A percentile compares a stretch with the other conserved stretches of the same genome.
Evolutionary conservation across 2,329 filamentous ascomycete genomes (phyloP).

Genomic region (Fusarium continuum): DNA sequence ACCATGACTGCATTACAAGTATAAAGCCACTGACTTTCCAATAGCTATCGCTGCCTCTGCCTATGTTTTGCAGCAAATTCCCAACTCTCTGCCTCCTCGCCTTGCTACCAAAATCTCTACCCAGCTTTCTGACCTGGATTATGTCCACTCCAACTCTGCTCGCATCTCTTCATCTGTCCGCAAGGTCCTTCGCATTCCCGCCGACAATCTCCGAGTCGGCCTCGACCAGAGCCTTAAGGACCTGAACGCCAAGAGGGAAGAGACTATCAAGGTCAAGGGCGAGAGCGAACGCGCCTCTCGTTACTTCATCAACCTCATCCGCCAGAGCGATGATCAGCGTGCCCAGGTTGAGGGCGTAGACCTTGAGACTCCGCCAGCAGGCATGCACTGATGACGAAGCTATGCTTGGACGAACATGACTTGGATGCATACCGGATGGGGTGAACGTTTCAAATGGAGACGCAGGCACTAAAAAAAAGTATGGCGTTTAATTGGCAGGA

Average conservation of each 20-base stretch:
- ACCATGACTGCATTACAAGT: background rate
- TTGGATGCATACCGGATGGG: background rate
- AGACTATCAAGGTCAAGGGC: constrained; percentile 80
- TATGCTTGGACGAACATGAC: constrained; percentile 18
- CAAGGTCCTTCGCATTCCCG: constrained; percentile 86
- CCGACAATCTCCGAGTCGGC: constrained; percentile 83
- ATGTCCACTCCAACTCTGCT: constrained; percentile 86
- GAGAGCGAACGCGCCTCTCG: constrained; percentile 89
- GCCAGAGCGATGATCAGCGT: constrained; percentile 66
- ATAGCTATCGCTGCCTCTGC: constrained; percentile 77
- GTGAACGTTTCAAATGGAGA: constrained; percentile 9
- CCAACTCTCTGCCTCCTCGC: constrained; percentile 85
- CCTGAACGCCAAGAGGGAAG: constrained; percentile 78
- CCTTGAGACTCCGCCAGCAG: constrained; percentile 61
- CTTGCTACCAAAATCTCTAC: constrained; percentile 85
- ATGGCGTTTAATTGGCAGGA: constrained; percentile 32
- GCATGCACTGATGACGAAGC: constrained; percentile 41
- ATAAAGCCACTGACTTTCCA: constrained; percentile 27
- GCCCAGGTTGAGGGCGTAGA: constrained; percentile 61
- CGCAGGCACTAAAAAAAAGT: constrained; percentile 19
- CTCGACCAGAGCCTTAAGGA: constrained; percentile 88
- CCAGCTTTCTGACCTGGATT: constrained; percentile 85
- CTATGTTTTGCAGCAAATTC: constrained; percentile 88
- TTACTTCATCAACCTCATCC: constrained; percentile 88
- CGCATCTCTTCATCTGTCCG: constrained; percentile 88